These are phyloP conservation scores for Suhomyces panamericanus DNA, from an alignment of 1,139 yeast species.

Conservation along the genomic window DNA sequence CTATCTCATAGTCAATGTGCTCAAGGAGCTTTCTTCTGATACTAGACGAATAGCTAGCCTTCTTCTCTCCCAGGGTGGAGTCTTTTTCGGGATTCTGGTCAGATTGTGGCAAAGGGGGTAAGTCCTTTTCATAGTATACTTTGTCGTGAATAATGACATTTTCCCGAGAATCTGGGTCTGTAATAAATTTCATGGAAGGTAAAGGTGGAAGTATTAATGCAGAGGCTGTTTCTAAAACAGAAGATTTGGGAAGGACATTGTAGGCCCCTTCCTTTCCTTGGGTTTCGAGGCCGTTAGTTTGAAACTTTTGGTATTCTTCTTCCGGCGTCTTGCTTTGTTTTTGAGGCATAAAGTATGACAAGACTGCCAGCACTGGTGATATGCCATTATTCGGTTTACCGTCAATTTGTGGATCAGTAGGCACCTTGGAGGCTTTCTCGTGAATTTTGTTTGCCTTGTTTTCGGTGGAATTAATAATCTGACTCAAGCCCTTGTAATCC, in stretches of 20 bases:
- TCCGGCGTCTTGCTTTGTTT: slow-evolving; percentile 32
- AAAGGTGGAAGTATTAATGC: slow-evolving; percentile 82
- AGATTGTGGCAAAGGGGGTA: slow-evolving; percentile 21
- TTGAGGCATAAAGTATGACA: slow-evolving; percentile 49
- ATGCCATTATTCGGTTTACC: slow-evolving; percentile 16
- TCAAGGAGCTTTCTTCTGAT: slow-evolving; percentile 13
- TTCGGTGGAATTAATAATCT: slow-evolving; percentile 16
- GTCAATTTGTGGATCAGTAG: slow-evolving; percentile 2
- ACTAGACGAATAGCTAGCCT: slow-evolving; percentile 5
- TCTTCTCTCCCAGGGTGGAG: neutral
- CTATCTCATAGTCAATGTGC: slow-evolving; percentile 20
- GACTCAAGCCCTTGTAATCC: slow-evolving; percentile 48
- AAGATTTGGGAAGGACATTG: slow-evolving; percentile 59
- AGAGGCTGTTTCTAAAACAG: slow-evolving; percentile 81
- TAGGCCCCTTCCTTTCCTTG: slow-evolving; percentile 17
- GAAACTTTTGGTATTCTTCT: slow-evolving; percentile 24
- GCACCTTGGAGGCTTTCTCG: slow-evolving; percentile 7
- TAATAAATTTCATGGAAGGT: slow-evolving; percentile 69
- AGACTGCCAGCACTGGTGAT: slow-evolving; percentile 46
- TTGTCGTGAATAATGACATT: slow-evolving; percentile 44
- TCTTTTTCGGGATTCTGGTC: neutral
- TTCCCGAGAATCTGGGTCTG: slow-evolving; percentile 53
- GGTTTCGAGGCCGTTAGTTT: slow-evolving; percentile 11
- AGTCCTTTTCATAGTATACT: slow-evolving; percentile 37
- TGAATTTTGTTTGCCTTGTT: slow-evolving; percentile 8